Evolutionary conservation across 163 green algal species (phyloP), one percentile per base, ranked within the genome.

Genomic region (Trebouxiophyceae sp.): DNA sequence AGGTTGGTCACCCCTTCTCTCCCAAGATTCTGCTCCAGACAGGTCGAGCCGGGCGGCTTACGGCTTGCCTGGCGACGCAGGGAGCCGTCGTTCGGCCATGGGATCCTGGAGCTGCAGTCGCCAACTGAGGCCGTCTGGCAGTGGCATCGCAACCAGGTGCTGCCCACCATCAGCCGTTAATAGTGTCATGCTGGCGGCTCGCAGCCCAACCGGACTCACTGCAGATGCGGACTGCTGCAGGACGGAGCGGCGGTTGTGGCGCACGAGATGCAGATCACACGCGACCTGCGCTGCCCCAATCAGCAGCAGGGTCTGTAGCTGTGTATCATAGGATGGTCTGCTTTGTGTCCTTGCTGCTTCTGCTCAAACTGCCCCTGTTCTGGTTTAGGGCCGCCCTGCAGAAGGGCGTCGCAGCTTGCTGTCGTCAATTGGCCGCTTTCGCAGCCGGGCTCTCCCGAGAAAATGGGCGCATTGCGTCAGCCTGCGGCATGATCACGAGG

Each of bases 41-140:
- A 22, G 47, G 3, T 46, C 16, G 12, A n/a, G n/a, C n/a, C n/a
- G 39, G 12, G 19, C 39, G 19, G 39, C 12, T 50, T 50, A 50
- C 39, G 12, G 12, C 19, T 75, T 78, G 34, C 39, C 19, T 50
- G 39, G 12, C 12, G 12, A 16, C 8, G 50, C 62, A 69, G 82
- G 8, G 80, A 89, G 65, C 76, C 77, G 2, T 78, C 68, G 8
- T 89, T 79, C 47, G 82, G 82, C 5, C 68, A 81, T 50, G 77
- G 71, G 24, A 62, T 63, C 0, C 59, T 83, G 3, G 44, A 65
- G 39, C 20, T 87, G 6, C 5, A 71, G 24, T 74, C 77, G 54
- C 50, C 71, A 19, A 86, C 76, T 20, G 66, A 79, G 34, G 79
- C 80, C 31, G 55, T 29, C 24, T 88, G 68, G 66, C 47, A 57